A percentile compares a stretch with the other conserved stretches of the same genome.
Evolutionary conservation across 176 grass and related monocot genomes (phyloP).

Genomic region (Echinochloa phyllopogon): DNA sequence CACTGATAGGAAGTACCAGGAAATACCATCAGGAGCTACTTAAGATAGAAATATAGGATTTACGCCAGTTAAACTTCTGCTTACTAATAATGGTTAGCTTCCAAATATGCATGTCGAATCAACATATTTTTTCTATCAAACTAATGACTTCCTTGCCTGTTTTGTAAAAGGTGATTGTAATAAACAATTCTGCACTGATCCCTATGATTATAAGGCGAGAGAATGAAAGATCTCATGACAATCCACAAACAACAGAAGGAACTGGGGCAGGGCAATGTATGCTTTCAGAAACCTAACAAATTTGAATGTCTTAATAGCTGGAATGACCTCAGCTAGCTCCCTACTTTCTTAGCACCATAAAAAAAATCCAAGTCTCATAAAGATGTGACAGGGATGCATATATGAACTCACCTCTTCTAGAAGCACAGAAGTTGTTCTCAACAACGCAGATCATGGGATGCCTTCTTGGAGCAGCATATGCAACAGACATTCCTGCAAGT

Average conservation of each 20-base stretch:
- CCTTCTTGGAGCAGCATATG: slow-evolving; percentile 92
- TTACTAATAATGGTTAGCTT: background rate
- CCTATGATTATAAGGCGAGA: background rate
- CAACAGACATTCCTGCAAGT: slow-evolving; percentile 75
- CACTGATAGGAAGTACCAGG: background rate
- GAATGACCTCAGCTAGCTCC: background rate
- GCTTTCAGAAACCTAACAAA: background rate
- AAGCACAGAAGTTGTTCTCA: slow-evolving; percentile 95
- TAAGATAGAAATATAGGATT: slow-evolving; percentile 18
- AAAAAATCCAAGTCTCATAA: background rate
- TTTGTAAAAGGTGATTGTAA: slow-evolving; percentile 4
- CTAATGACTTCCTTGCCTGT: background rate
- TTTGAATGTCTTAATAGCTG: background rate
- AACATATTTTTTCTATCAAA: slow-evolving; percentile 1
- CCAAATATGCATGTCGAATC: background rate
- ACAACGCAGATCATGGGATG: slow-evolving; percentile 78
- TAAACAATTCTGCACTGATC: background rate
- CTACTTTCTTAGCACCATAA: slow-evolving; percentile 2
- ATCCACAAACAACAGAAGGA: background rate
- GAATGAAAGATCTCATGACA: background rate
- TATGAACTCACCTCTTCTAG: slow-evolving; percentile 78
- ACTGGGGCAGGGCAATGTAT: background rate
- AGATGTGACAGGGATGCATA: slow-evolving; percentile 20
- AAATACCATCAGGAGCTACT: slow-evolving; percentile 26
- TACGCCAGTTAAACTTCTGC: background rate